Base-by-base conservation (phyloP, 257 asterid species). In the Jacaranda mimosifolia region DNA sequence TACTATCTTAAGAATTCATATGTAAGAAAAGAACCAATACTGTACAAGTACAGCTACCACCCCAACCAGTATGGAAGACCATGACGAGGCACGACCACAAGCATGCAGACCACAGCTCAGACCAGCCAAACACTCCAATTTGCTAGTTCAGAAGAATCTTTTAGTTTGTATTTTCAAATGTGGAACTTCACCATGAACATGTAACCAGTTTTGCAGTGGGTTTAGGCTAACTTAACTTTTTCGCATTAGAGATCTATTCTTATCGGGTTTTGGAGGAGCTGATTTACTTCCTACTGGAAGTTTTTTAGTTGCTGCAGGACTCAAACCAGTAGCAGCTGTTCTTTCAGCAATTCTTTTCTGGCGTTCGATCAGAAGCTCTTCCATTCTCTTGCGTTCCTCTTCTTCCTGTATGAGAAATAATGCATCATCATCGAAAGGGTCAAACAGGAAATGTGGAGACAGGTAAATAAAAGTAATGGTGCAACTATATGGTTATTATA, bases 301-400 rank as follows among this genome's bases (percentile, higher is more conserved):
- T 36, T 85, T 90, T 84, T 79, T 85, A 35, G 91, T 66, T 19
- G 81, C 83, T 64, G 73, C 62, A 32, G 89, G 68, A 68, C 81
- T 58, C 66, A 48, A 62, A 64, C 83, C 83, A 51, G 72, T 79
- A 36, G 88, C 84, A n/a, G 94, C 94, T 63, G 90, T 87, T 79
- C 98, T 82, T 83, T 91, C 98, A 1, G 96, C 94, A 6, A 93
- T 93, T 79, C 98, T 85, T 80, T 81, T 91, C 83, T 93, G 96
- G 36, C 98, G 86, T 85, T 91, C 80, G 18, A 89, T 40, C 68
- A 38, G 58, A 52, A 84, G 51, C 74, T 89, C 96, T 73, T 93
- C 96, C 92, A 84, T 69, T 83, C 94, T 89, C 82, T 83, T 87
- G 21, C 97, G 90, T 56, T 82, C 88, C 72, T 91, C 98, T 81